These are phyloP conservation scores for Allium fistulosum DNA, from an alignment of 106 monocot genomes.

Conservation along the genomic window DNA sequence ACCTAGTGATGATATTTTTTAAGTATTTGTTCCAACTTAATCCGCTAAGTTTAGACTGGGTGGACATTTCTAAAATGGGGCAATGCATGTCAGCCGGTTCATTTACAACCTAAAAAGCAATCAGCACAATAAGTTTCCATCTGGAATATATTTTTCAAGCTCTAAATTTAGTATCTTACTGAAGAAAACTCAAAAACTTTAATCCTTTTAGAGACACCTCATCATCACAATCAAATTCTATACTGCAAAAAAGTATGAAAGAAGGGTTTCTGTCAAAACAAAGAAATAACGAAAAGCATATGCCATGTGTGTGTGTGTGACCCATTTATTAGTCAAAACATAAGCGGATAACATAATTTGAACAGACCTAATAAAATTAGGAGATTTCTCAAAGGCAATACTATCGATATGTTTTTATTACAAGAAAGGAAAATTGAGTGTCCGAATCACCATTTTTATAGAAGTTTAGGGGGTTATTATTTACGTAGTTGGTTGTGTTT, in stretches of 20 bases:
- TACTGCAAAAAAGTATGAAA: slow-evolving; percentile 35
- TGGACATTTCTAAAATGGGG: slow-evolving; percentile 91
- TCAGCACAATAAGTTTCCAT: neutral
- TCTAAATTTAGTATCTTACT: slow-evolving; percentile 22
- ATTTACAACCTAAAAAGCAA: slow-evolving; percentile 66
- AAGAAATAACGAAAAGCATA: too few species aligned
- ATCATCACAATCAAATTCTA: slow-evolving; percentile 98
- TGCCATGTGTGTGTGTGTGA: too few species aligned
- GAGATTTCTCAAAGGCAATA: too few species aligned
- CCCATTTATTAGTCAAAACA: too few species aligned
- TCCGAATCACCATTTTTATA: too few species aligned
- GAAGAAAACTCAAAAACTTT: slow-evolving; percentile 95
- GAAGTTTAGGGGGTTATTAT: too few species aligned
- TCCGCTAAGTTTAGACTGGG: slow-evolving; percentile 92
- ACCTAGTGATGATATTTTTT: slow-evolving; percentile 85
- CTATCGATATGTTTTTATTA: too few species aligned
- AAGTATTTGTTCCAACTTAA: slow-evolving; percentile 98
- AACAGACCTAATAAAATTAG: too few species aligned
- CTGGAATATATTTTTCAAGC: neutral
- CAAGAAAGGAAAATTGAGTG: too few species aligned
- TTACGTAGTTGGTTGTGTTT: too few species aligned
- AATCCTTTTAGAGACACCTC: slow-evolving; percentile 91
- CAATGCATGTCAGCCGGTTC: slow-evolving; percentile 86
- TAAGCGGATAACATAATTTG: too few species aligned
- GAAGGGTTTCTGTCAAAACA: too few species aligned